Evolutionary conservation across 2,329 filamentous ascomycete species (phyloP).

Genomic region (Clonostachys solani): DNA sequence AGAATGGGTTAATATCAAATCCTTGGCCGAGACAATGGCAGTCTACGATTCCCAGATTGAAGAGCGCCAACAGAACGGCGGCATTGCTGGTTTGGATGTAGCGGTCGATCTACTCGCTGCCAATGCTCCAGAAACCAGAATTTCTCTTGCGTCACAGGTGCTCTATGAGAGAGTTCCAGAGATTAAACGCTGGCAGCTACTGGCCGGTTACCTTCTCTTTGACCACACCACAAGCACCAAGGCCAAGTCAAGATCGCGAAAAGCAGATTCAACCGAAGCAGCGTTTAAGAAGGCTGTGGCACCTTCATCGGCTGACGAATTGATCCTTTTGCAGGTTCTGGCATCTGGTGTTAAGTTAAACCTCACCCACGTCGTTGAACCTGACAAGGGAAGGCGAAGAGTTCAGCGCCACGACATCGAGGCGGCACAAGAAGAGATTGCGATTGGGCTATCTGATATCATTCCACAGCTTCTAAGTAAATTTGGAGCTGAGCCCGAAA

Average conservation of each 20-base stretch:
- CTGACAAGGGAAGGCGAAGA: constrained; percentile 55
- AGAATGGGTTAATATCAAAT: constrained; percentile 91
- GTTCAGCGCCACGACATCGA: constrained; percentile 57
- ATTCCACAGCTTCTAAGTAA: constrained; percentile 89
- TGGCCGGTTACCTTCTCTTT: constrained; percentile 87
- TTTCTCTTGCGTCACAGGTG: constrained; percentile 79
- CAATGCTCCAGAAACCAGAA: constrained; percentile 70
- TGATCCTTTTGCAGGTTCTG: constrained; percentile 81
- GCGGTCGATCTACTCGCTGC: constrained; percentile 56
- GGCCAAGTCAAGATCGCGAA: constrained; percentile 45
- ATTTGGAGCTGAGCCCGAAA: constrained; percentile 84
- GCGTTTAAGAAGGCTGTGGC: constrained; percentile 69
- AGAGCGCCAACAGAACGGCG: constrained; percentile 44
- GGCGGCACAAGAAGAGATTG: constrained; percentile 74
- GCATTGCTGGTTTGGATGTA: constrained; percentile 40
- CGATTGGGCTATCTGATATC: constrained; percentile 69
- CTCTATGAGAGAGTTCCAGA: constrained; percentile 80
- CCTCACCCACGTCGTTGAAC: constrained; percentile 62
- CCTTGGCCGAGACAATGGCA: constrained; percentile 76
- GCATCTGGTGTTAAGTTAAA: constrained; percentile 75
- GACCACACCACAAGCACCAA: constrained; percentile 72
- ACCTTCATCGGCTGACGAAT: constrained; percentile 72
- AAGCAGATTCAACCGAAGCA: constrained; percentile 49
- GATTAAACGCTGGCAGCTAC: constrained; percentile 79
- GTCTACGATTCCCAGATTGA: constrained; percentile 72